These are phyloP conservation scores for Amylocystis lapponica DNA, from an alignment of 768 basidiomycete genomes.

Conservation along the genomic window DNA sequence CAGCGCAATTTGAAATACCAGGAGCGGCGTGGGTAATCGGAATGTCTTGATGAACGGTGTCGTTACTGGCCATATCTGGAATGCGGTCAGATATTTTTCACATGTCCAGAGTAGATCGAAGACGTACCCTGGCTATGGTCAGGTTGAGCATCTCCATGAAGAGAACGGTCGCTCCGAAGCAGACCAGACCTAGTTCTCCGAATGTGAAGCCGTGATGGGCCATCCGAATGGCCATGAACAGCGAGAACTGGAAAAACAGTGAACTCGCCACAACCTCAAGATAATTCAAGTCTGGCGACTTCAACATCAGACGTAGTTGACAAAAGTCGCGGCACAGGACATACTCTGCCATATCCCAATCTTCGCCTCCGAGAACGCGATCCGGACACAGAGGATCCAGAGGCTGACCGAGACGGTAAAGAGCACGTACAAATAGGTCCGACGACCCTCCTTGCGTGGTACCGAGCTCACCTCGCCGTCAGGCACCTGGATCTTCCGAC, in stretches of 20 bases:
- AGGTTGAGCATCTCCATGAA: slow-evolving; percentile 84
- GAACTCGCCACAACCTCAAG: slow-evolving; percentile 71
- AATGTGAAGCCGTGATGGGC: slow-evolving; percentile 94
- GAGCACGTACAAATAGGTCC: slow-evolving; percentile 57
- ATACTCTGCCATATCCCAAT: slow-evolving; percentile 69
- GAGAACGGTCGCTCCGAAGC: slow-evolving; percentile 81
- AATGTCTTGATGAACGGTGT: slow-evolving; percentile 88
- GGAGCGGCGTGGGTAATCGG: slow-evolving; percentile 85
- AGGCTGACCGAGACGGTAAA: slow-evolving; percentile 55
- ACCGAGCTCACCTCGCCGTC: slow-evolving; percentile 74
- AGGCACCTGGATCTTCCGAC: slow-evolving; percentile 33
- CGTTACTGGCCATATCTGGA: slow-evolving; percentile 71
- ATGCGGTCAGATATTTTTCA: neutral
- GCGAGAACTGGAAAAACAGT: slow-evolving; percentile 83
- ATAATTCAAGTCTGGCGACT: slow-evolving; percentile 58
- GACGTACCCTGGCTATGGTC: slow-evolving; percentile 72
- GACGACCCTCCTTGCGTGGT: slow-evolving; percentile 62
- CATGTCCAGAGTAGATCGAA: neutral
- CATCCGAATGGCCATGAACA: slow-evolving; percentile 84
- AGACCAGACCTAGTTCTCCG: slow-evolving; percentile 87
- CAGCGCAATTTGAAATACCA: slow-evolving; percentile 88
- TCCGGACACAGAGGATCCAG: slow-evolving; percentile 43
- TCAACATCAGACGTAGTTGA: neutral
- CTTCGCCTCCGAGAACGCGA: slow-evolving; percentile 35
- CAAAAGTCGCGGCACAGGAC: slow-evolving; percentile 20